Evolutionary conservation across 768 basidiomycete genomes (phyloP).

Genomic region (Galerina marginata): DNA sequence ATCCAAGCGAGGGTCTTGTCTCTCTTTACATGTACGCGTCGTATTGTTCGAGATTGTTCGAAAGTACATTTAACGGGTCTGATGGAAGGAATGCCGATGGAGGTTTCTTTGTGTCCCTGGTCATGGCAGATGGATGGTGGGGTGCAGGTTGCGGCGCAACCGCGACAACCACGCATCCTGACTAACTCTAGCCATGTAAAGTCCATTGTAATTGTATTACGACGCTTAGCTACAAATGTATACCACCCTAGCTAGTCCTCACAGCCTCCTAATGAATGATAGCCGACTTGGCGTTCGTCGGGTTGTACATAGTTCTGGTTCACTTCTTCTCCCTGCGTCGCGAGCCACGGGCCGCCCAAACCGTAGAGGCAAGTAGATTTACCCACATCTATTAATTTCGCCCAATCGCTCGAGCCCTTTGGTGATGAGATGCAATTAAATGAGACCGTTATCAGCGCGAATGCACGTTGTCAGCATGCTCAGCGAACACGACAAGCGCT

Average conservation of each 20-base stretch:
- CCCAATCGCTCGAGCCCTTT: neutral
- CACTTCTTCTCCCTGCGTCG: too few relatives aligned
- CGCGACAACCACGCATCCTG: constrained; percentile 17
- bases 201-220: neutral
- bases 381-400: neutral
- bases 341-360: neutral
- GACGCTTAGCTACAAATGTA: neutral
- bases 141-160: constrained; percentile 5
- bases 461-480: too few relatives aligned
- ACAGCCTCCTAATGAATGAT: constrained; percentile 7
- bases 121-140: constrained; percentile 5
- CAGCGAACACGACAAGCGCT: too few relatives aligned
- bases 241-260: neutral
- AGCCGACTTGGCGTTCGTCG: constrained; percentile 8
- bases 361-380: neutral
- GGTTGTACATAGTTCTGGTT: neutral
- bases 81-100: constrained; percentile 2
- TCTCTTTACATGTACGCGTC: constrained; percentile 4
- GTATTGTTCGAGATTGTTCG: neutral
- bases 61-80: neutral
- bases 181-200: constrained; percentile 8
- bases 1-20: neutral
- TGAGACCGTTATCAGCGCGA: neutral
- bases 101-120: neutral
- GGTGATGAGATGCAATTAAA: constrained; percentile 1